Percentiles rank a stretch among this genome's conserved stretches.
These are phyloP conservation scores for Pinus albicaulis DNA, from an alignment of 75 land plant species.

Conservation along the genomic window DNA sequence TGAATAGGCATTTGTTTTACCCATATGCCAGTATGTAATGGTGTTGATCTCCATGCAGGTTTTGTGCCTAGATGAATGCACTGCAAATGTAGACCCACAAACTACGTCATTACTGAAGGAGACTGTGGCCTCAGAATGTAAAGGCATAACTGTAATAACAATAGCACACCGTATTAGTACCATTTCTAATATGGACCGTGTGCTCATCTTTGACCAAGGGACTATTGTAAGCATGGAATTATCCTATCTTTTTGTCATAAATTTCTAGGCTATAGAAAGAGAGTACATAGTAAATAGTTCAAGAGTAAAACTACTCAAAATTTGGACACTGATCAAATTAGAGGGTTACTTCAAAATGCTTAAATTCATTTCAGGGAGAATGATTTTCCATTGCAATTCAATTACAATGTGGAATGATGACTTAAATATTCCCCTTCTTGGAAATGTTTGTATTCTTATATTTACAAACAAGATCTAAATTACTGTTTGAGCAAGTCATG, in stretches of 20 bases:
- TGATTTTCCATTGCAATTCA: not conserved
- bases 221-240: slow-evolving; percentile 46
- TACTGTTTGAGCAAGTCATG: not conserved
- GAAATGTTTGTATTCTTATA: not conserved
- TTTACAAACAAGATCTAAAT: not conserved
- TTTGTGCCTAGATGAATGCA: too few species aligned
- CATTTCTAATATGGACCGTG: too few species aligned
- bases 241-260: not conserved
- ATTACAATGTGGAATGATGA: not conserved
- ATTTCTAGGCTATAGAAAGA: not conserved
- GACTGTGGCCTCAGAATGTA: too few species aligned
- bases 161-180: too few species aligned
- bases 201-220: too few species aligned
- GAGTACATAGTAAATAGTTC: not conserved
- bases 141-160: too few species aligned
- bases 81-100: too few species aligned
- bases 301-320: not conserved
- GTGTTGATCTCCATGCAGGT: slow-evolving; percentile 11
- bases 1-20: not conserved
- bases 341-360: not conserved
- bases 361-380: not conserved
- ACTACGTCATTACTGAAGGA: too few species aligned
- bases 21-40: not conserved
- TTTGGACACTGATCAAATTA: not conserved
- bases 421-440: not conserved